Conservation (phyloP, 441 rosid genomes). For the Pelargonium australe region DNA sequence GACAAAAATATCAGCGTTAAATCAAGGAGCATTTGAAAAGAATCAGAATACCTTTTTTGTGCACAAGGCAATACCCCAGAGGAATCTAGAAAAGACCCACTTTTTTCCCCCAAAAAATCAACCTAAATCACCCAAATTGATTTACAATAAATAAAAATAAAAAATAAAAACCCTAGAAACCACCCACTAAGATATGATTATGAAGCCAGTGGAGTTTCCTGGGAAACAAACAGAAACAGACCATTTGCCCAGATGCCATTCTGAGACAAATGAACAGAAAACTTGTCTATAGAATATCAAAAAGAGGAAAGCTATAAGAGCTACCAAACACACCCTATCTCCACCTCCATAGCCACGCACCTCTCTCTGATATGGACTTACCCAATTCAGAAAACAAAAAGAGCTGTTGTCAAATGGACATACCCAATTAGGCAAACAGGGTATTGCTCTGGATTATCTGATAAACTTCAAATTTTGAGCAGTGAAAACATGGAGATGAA, state of each 20-base stretch:
- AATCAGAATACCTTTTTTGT: conserved; percentile 55
- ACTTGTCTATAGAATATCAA: not conserved
- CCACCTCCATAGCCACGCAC: too few species aligned
- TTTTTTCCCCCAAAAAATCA: conserved; percentile 18
- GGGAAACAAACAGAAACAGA: conserved; percentile 16
- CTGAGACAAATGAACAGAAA: conserved; percentile 9
- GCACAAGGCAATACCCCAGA: conserved; percentile 38
- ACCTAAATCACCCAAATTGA: conserved; percentile 2
- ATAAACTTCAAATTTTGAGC: conserved; percentile 9
- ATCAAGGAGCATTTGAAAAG: conserved; percentile 49
- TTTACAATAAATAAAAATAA: conserved; percentile 14
- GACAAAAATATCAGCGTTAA: conserved; percentile 45
- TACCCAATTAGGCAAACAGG: conserved; percentile 13
- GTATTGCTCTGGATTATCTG: conserved; percentile 6
- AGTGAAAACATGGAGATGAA: conserved; percentile 18
- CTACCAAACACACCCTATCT: too few species aligned
- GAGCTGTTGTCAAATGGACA: conserved; percentile 16
- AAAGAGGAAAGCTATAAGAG: conserved; percentile 16
- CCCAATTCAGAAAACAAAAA: not conserved
- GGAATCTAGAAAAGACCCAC: conserved; percentile 63
- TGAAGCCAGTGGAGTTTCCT: conserved; percentile 15
- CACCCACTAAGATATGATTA: conserved; percentile 29
- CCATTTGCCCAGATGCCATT: conserved; percentile 20
- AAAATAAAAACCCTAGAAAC: conserved; percentile 18
- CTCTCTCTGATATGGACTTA: too few species aligned